A percentile compares a stretch with the other conserved stretches of the same genome.
Conservation (phyloP, 1,284 basidiomycete genomes). For the Cystobasidium pallidum region DNA sequence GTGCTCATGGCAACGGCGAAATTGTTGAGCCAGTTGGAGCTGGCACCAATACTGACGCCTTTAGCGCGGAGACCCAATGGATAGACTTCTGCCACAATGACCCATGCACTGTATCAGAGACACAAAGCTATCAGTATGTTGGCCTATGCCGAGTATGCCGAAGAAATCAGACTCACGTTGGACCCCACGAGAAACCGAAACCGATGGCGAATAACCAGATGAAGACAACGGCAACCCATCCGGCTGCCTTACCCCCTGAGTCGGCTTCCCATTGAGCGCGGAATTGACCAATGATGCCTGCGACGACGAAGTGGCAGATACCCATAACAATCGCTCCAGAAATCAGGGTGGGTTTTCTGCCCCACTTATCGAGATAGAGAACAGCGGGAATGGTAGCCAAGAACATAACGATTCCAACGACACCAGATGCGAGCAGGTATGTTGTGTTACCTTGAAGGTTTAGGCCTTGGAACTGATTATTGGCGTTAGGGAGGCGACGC, state of each 20-base stretch:
- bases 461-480: slow-evolving; percentile 27
- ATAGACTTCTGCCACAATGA: slow-evolving; percentile 52
- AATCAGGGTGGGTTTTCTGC: slow-evolving; percentile 51
- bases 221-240: slow-evolving; percentile 43
- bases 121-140: background rate
- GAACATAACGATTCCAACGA: slow-evolving; percentile 43
- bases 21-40: slow-evolving; percentile 52
- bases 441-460: slow-evolving; percentile 45
- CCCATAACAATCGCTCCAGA: slow-evolving; percentile 51
- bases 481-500: background rate
- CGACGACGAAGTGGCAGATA: slow-evolving; percentile 49
- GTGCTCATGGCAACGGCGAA: slow-evolving; percentile 50
- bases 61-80: slow-evolving; percentile 52
- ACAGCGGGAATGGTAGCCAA: slow-evolving; percentile 50
- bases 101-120: slow-evolving; percentile 48
- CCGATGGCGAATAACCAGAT: slow-evolving; percentile 49
- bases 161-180: slow-evolving; percentile 34
- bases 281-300: slow-evolving; percentile 50
- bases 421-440: slow-evolving; percentile 40
- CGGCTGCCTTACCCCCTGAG: slow-evolving; percentile 21
- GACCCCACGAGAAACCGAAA: slow-evolving; percentile 50
- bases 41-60: slow-evolving; percentile 52
- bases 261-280: slow-evolving; percentile 47
- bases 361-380: slow-evolving; percentile 52
- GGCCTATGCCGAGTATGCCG: background rate